Evolutionary conservation across 2,329 filamentous ascomycete genomes (phyloP), one percentile per base, ranked within the genome.

Genomic region (Stylonectria norvegica): DNA sequence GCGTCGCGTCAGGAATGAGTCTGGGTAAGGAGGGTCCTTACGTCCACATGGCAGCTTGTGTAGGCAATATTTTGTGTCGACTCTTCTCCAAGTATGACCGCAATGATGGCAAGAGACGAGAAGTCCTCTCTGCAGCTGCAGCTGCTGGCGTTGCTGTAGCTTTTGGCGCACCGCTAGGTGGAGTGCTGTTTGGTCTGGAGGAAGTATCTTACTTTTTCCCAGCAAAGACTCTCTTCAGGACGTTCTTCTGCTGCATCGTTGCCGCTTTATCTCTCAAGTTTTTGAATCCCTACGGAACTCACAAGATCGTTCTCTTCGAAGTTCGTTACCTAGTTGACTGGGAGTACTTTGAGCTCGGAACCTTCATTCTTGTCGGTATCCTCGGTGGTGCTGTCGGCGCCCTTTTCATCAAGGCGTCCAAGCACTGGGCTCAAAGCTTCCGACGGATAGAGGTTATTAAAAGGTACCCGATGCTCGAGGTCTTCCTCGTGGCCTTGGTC

Each of bases 141-240:
- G 89, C 91, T 0, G 89, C 89, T 38, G 91, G 91, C 61, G 89
- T 97, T 5, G 87, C 90, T 9, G 91, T 97, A 20, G 91, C 91
- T 10, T 97, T 97, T 61, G 91, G 91, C 25, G 89, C 91, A 1
- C 91, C 91, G 29, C 59, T 81, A 0, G 89, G 89, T 7, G 91
- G 91, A 37, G 89, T 96, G 2, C 73, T 97, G 3, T 97, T 97
- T 64, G 89, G 89, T 22, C 67, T 97, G 20, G 93, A 98, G 65
- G 93, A 97, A 73, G 90, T 97, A 47, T 81, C 87, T 53, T 97
- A 97, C 65, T 97, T 97, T 65, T 97, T 97, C 62, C 91, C 93
- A 1, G 89, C 91, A 5, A 97, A 98, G 69, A 97, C 91, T 0
- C 76, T 98, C 7, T 98, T 98, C 70, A 76, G 93, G 38, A 97